Evolutionary conservation across 352 stramenopile genomes (phyloP).

Genomic region (Aphanomyces euteiches): DNA sequence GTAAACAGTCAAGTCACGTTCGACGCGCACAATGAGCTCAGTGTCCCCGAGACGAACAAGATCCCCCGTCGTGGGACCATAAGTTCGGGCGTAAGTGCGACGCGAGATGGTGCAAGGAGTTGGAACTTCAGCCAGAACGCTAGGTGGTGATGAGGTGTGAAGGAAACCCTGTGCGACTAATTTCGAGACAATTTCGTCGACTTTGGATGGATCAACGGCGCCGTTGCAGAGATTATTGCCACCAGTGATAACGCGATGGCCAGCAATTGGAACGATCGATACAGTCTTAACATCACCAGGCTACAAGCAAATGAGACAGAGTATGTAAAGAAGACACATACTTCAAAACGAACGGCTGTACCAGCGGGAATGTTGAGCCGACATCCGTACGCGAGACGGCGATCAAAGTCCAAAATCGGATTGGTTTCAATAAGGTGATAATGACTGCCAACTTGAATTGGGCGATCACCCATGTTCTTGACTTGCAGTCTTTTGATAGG

Average conservation of each 20-base stretch:
- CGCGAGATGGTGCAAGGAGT: constrained; percentile 49
- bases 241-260: constrained; percentile 79
- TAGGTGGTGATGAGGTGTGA: constrained; percentile 45
- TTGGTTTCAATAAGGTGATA: constrained; percentile 97
- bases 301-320: constrained; percentile 23
- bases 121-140: not conserved
- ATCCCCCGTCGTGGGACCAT: constrained; percentile 94
- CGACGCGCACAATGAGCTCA: constrained; percentile 85
- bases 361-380: constrained; percentile 93
- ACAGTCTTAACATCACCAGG: constrained; percentile 95
- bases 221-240: constrained; percentile 88
- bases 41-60: constrained; percentile 92
- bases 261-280: constrained; percentile 90
- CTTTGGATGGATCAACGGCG: constrained; percentile 51
- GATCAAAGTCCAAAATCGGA: constrained; percentile 92
- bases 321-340: not conserved
- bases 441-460: constrained; percentile 93
- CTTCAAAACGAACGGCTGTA: constrained; percentile 92
- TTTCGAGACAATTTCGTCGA: constrained; percentile 55
- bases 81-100: constrained; percentile 86
- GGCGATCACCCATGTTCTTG: constrained; percentile 93
- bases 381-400: constrained; percentile 85
- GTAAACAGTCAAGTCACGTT: constrained; percentile 85
- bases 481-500: constrained; percentile 82
- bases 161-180: constrained; percentile 56